Conservation (phyloP, 352 stramenopile species). For the Globisporangium cylindrosporum region DNA sequence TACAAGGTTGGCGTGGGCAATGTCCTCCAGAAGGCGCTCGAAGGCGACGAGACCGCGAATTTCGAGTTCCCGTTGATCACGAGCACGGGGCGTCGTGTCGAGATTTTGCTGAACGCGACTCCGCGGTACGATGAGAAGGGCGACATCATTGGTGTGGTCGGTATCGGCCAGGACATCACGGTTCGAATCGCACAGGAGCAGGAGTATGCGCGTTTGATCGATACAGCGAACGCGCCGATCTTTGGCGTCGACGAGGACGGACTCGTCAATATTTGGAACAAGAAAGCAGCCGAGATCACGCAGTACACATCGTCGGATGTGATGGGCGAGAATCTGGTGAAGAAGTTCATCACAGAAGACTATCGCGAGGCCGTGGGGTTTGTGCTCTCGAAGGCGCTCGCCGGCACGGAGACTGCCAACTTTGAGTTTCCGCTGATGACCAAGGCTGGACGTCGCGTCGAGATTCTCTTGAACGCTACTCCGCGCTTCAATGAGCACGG, state of each 20-base stretch:
- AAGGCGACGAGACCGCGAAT: constrained; percentile 69
- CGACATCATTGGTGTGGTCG: constrained; percentile 77
- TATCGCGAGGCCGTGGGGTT: constrained; percentile 57
- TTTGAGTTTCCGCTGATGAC: constrained; percentile 87
- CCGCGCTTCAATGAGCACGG: constrained; percentile 73
- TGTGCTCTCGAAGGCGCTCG: constrained; percentile 61
- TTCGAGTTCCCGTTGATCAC: constrained; percentile 90
- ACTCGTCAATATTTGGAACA: constrained; percentile 90
- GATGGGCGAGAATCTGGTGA: constrained; percentile 84
- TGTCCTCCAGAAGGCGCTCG: constrained; percentile 62
- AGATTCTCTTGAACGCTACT: constrained; percentile 63
- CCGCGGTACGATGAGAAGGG: constrained; percentile 79
- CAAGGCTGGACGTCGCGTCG: constrained; percentile 71
- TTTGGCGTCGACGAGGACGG: constrained; percentile 74
- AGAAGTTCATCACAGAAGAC: constrained; percentile 88
- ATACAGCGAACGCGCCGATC: constrained; percentile 76
- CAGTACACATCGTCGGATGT: constrained; percentile 89
- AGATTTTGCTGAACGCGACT: constrained; percentile 84
- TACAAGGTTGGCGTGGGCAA: constrained; percentile 55
- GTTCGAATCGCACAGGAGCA: constrained; percentile 84
- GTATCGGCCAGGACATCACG: constrained; percentile 83
- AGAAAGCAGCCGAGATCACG: constrained; percentile 89
- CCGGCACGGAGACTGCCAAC: constrained; percentile 67
- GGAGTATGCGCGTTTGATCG: constrained; percentile 77
- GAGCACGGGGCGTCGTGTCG: constrained; percentile 64